Conservation (phyloP, 352 stramenopile genomes). For the Pythium plurisporium region DNA sequence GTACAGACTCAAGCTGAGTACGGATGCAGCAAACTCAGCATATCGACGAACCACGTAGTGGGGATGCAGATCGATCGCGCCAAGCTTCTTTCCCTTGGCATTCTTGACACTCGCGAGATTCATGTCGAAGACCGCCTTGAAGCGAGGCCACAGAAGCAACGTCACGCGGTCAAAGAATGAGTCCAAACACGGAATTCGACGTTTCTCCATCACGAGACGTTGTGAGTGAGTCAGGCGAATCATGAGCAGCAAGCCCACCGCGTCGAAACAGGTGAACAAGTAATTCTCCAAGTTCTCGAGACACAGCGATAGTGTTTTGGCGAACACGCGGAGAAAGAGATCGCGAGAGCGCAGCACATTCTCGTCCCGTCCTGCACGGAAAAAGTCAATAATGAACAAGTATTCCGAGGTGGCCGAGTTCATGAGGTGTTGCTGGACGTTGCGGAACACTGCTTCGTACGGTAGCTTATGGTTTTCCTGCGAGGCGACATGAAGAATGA, state of each 20-base stretch:
- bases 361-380: constrained; percentile 74
- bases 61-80: constrained; percentile 92
- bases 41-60: constrained; percentile 97
- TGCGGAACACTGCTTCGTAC: constrained; percentile 97
- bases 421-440: constrained; percentile 96
- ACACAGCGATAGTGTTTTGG: constrained; percentile 92
- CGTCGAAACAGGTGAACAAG: constrained; percentile 96
- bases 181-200: constrained; percentile 90
- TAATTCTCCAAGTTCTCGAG: constrained; percentile 99
- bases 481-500: constrained; percentile 94
- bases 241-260: constrained; percentile 97
- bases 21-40: constrained; percentile 95
- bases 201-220: constrained; percentile 76
- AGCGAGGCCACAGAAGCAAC: constrained; percentile 95
- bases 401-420: constrained; percentile 98
- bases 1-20: constrained; percentile 89
- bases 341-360: constrained; percentile 73
- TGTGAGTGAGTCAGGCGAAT: constrained; percentile 94
- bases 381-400: constrained; percentile 95
- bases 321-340: constrained; percentile 94
- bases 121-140: constrained; percentile 96
- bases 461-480: constrained; percentile 90
- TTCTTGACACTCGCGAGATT: constrained; percentile 92
- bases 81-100: constrained; percentile 87
- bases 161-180: constrained; percentile 95